These are phyloP conservation scores for Protostelium mycophagum DNA, from an alignment of 78 protist genomes.

Conservation along the genomic window DNA sequence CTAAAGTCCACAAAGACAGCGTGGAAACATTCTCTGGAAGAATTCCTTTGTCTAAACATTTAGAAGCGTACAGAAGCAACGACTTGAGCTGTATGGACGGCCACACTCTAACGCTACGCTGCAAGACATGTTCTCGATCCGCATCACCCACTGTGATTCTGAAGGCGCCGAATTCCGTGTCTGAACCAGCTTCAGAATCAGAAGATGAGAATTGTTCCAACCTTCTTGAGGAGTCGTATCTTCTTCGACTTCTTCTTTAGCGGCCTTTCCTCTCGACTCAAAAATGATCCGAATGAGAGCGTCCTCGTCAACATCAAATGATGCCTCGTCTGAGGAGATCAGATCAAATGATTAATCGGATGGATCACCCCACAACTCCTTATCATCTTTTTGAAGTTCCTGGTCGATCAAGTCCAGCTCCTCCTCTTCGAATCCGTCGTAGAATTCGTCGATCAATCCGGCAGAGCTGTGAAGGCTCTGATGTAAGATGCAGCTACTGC, in stretches of 20 bases:
- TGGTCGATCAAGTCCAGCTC: neutral
- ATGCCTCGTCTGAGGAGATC: neutral
- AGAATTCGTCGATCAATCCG: neutral
- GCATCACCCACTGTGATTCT: neutral
- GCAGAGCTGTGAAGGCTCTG: neutral
- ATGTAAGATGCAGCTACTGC: neutral
- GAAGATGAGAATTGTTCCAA: no score
- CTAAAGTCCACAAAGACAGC: neutral
- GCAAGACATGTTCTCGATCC: neutral
- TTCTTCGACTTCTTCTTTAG: neutral
- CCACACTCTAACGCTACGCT: neutral
- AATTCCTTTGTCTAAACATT: neutral
- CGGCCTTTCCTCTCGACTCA: neutral
- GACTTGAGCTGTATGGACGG: neutral
- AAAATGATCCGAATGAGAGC: neutral
- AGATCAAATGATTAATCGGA: neutral
- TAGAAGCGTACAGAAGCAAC: neutral
- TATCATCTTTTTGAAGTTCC: neutral
- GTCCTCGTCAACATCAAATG: neutral
- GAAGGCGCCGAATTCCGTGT: neutral
- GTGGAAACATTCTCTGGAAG: neutral
- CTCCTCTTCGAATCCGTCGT: neutral
- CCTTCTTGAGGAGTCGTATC: no score
- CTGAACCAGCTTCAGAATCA: no score
- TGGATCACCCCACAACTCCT: neutral